Conservation (phyloP, 805 yeast species). For the Candida namnaoensis region DNA sequence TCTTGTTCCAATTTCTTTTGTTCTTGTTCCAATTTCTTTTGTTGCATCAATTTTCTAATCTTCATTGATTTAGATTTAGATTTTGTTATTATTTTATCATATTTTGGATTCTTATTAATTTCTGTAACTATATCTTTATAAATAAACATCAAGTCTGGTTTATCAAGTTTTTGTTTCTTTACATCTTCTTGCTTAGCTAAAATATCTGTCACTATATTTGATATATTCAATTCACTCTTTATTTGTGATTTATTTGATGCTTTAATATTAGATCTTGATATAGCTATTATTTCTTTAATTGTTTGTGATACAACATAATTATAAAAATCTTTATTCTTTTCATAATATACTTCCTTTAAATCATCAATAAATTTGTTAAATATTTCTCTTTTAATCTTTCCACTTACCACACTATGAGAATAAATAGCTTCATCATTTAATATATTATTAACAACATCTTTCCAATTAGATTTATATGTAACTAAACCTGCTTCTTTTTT, state of each 20-base stretch:
- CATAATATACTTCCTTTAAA: conserved; percentile 24
- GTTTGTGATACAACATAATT: conserved; percentile 2
- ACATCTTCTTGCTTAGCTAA: background rate
- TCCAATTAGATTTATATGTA: conserved; percentile 57
- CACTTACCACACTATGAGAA: conserved; percentile 50
- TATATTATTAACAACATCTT: conserved; percentile 34
- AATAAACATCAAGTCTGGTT: no score
- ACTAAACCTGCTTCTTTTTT: conserved; percentile 27
- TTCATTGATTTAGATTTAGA: no score
- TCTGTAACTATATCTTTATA: background rate
- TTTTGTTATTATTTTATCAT: no score
- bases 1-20: no score
- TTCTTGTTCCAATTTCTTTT: no score
- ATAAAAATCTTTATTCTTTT: conserved; percentile 1
- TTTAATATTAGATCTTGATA: no score
- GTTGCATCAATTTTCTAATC: no score
- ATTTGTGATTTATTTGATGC: no score
- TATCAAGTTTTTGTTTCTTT: background rate
- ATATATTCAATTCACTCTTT: no score
- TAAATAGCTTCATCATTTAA: conserved; percentile 61
- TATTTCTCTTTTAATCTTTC: conserved; percentile 43
- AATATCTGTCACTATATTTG: no score
- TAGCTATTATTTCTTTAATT: background rate
- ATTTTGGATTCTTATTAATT: conserved; percentile 2
- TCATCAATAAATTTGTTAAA: conserved; percentile 40